Evolutionary conservation across 768 basidiomycete species (phyloP), one percentile per base, ranked within the genome.

Genomic region (Kwoniella dejecticola): DNA sequence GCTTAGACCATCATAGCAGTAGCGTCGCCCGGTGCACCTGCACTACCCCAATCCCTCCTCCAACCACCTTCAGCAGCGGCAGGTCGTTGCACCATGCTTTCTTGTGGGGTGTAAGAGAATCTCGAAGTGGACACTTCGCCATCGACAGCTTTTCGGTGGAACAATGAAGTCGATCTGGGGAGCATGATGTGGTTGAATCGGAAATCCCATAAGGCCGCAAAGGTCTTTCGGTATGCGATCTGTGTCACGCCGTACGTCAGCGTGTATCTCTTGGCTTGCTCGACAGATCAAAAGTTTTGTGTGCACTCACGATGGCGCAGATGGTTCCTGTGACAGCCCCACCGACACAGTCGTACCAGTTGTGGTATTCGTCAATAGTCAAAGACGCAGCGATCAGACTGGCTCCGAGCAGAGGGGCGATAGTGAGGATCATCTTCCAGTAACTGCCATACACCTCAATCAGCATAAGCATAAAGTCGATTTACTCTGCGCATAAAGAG

Each of bases 341-440:
- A 15, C 80, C 84, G 3, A 85, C 42, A 59, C 84, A 81, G 71
- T 86, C 86, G 70, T 84, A 84, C 83, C 70, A 84, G 71, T 85
- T 83, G 71, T 86, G 84, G 68, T 60, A 77, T 77, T 85, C 81
- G 71, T 86, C 85, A 38, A 86, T 83, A 2, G 84, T 85, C 61
- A 86, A 71, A 8, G 83, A 81, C 3, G 83, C 84, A 0, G 83
- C 82, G 62, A 86, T 86, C 44, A 87, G 79, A 24, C 78, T 80
- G 0, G 85, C 85, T 13, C 85, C 85, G 46, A 84, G 81, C 4
- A 86, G 63, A 27, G 85, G 85, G 4, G 83, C 82, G 59, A 86
- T 83, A 64, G 85, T 81, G 23, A 85, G 65, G 60, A 86, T 77
- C 82, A 84, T 83, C 73, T 86, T 86, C 85, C 85, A 86, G 73